phyloP scores from a whole-genome alignment of 192 early-diverging fungal genomes.

The Coemansia sp. region DNA sequence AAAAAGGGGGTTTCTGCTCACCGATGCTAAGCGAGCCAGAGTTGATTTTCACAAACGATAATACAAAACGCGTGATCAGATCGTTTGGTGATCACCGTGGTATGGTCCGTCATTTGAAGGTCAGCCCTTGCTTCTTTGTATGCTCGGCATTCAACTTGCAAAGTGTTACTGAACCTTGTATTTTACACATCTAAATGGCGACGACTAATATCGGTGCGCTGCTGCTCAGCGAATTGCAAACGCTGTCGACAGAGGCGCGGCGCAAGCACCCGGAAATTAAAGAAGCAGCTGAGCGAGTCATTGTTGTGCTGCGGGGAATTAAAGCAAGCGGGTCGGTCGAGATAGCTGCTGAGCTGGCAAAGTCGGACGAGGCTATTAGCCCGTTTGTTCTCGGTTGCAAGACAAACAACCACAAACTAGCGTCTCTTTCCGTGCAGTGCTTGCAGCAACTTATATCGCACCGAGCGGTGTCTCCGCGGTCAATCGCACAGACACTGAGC shows the following conservation, averaged over 20 bases:
- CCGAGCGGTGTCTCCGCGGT: slow-evolving; percentile 36
- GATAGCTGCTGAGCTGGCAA: slow-evolving; percentile 64
- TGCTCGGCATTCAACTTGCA: neutral
- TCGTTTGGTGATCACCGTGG: neutral
- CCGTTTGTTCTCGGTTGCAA: slow-evolving; percentile 88
- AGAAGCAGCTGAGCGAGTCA: slow-evolving; percentile 68
- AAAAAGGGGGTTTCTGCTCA: slow-evolving; percentile 11
- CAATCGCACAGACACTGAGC: slow-evolving; percentile 65
- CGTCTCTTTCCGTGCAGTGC: slow-evolving; percentile 79
- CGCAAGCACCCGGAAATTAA: slow-evolving; percentile 94
- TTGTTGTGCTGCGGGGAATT: slow-evolving; percentile 55
- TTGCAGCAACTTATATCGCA: slow-evolving; percentile 60
- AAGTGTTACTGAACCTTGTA: slow-evolving; percentile 5
- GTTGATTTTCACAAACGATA: neutral
- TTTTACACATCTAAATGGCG: slow-evolving; percentile 17
- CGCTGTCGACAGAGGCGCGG: slow-evolving; percentile 81
- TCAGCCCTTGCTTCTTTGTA: neutral
- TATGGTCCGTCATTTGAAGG: neutral
- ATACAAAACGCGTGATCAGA: neutral
- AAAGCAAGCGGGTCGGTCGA: slow-evolving; percentile 34
- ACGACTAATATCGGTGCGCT: slow-evolving; percentile 42
- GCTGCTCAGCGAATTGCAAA: slow-evolving; percentile 78
- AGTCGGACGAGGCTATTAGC: slow-evolving; percentile 72
- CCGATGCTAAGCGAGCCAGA: neutral
- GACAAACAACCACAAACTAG: slow-evolving; percentile 77